Evolutionary conservation across 1,284 basidiomycete genomes (phyloP).

Genomic region (Leccinum variabile): DNA sequence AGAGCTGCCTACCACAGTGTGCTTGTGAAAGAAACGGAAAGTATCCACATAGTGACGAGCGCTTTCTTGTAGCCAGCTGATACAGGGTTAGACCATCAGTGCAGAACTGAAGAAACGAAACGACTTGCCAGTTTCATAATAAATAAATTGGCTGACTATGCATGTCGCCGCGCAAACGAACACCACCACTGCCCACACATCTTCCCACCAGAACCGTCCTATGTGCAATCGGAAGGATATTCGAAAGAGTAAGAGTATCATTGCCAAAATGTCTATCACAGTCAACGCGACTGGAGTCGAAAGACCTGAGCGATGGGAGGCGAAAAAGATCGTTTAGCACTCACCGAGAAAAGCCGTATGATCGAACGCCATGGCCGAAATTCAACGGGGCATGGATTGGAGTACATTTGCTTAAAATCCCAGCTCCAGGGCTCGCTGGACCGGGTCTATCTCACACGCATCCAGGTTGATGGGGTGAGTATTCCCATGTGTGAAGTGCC

Average conservation of each 20-base stretch:
- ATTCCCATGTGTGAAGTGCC: not conserved
- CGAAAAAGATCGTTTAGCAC: not conserved
- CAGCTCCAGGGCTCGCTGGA: not conserved
- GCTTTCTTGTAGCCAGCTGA: not conserved
- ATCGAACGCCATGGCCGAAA: not conserved
- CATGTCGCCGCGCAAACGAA: not conserved
- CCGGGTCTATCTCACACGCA: not conserved
- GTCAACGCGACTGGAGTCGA: not conserved
- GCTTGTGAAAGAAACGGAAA: not conserved
- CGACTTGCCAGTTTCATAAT: not conserved
- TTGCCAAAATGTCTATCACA: not conserved
- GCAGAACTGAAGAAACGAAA: not conserved
- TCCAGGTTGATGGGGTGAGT: not conserved
- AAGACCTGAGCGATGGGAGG: not conserved
- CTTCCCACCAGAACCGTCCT: not conserved
- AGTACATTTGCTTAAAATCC: not conserved
- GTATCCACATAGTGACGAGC: not conserved
- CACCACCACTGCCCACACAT: not conserved
- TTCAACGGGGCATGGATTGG: not conserved
- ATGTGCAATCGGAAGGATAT: constrained; percentile 1
- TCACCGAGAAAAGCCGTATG: not conserved
- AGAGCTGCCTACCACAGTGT: not conserved
- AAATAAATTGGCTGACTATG: not conserved
- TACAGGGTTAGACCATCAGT: not conserved
- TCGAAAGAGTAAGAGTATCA: not conserved